These are phyloP conservation scores for Anthostomella pinea DNA, from an alignment of 2,329 filamentous ascomycete genomes.

Conservation along the genomic window DNA sequence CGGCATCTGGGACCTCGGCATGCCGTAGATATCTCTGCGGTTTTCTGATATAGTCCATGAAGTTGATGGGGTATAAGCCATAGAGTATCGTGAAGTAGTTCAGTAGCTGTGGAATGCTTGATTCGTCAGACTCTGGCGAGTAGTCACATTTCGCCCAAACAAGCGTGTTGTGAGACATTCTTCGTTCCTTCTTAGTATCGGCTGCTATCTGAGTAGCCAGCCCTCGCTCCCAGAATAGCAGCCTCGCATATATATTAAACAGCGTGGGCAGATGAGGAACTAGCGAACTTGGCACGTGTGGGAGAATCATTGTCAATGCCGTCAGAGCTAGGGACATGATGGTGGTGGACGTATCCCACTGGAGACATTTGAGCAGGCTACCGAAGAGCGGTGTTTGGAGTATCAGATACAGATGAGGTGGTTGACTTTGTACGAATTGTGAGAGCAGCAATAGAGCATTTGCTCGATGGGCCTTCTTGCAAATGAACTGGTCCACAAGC, in stretches of 20 bases:
- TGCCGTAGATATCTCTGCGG: constrained; percentile 75
- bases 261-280: constrained; percentile 67
- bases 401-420: constrained; percentile 75
- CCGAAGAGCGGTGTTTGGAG: constrained; percentile 69
- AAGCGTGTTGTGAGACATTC: constrained; percentile 29
- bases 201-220: constrained; percentile 38
- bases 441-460: constrained; percentile 65
- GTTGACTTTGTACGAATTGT: constrained; percentile 70
- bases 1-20: constrained; percentile 64
- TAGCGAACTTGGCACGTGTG: constrained; percentile 73
- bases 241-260: constrained; percentile 77
- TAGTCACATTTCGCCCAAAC: constrained; percentile 65
- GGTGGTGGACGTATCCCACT: constrained; percentile 74
- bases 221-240: constrained; percentile 74
- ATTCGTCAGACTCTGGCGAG: constrained; percentile 60
- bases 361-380: constrained; percentile 69
- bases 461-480: constrained; percentile 61
- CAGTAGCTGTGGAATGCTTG: constrained; percentile 63
- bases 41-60: constrained; percentile 82
- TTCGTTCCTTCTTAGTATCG: constrained; percentile 38
- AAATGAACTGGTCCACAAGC: constrained; percentile 63
- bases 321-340: constrained; percentile 74
- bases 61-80: constrained; percentile 79
- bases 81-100: constrained; percentile 82
- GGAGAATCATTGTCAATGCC: constrained; percentile 75